Evolutionary conservation across 2,329 filamentous ascomycete species (phyloP).

Genomic region (Amesomyces nigricolor): DNA sequence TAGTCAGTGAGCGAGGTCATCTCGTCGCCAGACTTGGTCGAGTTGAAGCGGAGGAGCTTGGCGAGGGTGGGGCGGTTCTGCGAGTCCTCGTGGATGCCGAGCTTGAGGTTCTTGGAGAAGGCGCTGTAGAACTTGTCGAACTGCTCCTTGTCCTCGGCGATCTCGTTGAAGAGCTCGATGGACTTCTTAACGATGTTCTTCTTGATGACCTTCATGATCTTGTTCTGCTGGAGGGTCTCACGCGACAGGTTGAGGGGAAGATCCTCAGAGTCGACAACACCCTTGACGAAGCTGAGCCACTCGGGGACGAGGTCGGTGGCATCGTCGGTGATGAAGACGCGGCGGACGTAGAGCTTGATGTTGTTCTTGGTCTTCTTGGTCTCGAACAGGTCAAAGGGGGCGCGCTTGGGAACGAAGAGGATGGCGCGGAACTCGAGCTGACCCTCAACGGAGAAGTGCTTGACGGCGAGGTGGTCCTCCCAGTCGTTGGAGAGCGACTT

Average conservation of each 20-base stretch:
- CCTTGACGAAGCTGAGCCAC: constrained; percentile 99
- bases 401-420: constrained; percentile 98
- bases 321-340: constrained; percentile 99
- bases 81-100: constrained; percentile 98
- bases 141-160: constrained; percentile 98
- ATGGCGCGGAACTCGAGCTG: constrained; percentile 99
- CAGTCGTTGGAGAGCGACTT: constrained; percentile 99
- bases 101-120: constrained; percentile 99
- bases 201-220: constrained; percentile 81
- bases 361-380: constrained; percentile 99
- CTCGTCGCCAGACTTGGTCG: constrained; percentile 98
- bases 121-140: constrained; percentile 99
- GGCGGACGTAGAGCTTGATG: constrained; percentile 99
- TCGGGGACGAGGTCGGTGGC: constrained; percentile 98
- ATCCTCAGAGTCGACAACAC: constrained; percentile 99
- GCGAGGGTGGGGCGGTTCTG: constrained; percentile 91
- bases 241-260: constrained; percentile 98
- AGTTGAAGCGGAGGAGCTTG: constrained; percentile 98
- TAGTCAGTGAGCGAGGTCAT: constrained; percentile 93
- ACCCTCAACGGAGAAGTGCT: constrained; percentile 99
- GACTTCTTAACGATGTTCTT: constrained; percentile 99
- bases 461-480: constrained; percentile 98
- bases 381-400: constrained; percentile 99
- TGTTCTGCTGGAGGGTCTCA: constrained; percentile 99
- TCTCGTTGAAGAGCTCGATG: constrained; percentile 98